Conservation (phyloP, 306 rosid genomes). For the Abrus pulchellus region DNA sequence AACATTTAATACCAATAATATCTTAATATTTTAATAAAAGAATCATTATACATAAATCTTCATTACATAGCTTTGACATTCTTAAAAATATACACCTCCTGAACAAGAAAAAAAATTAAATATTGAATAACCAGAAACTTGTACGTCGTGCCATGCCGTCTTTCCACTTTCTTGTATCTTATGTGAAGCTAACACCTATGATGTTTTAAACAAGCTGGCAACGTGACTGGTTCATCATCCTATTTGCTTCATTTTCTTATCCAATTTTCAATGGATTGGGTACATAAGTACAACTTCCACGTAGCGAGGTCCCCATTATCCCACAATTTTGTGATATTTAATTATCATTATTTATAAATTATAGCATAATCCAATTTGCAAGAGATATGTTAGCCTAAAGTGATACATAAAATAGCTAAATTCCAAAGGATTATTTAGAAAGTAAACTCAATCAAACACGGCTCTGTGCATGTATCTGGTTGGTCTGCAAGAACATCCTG, state of each 20-base stretch:
- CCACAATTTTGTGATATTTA: background rate
- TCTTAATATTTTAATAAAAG: no score
- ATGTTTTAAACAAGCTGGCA: constrained; percentile 28
- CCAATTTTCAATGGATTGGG: constrained; percentile 2
- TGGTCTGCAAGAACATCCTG: background rate
- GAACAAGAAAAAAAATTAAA: background rate
- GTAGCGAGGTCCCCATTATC: background rate
- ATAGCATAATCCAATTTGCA: background rate
- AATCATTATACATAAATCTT: no score
- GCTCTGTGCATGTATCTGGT: background rate
- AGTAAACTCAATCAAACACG: background rate
- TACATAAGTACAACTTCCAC: background rate
- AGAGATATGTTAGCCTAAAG: background rate
- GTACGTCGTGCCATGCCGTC: constrained; percentile 3
- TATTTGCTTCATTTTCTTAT: background rate
- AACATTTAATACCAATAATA: no score
- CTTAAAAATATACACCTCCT: no score
- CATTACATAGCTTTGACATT: no score
- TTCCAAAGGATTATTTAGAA: constrained; percentile 10
- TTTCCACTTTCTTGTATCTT: background rate
- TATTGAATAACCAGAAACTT: background rate
- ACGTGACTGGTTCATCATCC: constrained; percentile 6
- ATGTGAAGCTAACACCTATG: no score
- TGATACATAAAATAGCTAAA: background rate
- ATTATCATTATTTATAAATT: background rate